A percentile compares a stretch with the other conserved stretches of the same genome.
Evolutionary conservation across 805 yeast genomes (phyloP).

Genomic region (Starmerella apicola): DNA sequence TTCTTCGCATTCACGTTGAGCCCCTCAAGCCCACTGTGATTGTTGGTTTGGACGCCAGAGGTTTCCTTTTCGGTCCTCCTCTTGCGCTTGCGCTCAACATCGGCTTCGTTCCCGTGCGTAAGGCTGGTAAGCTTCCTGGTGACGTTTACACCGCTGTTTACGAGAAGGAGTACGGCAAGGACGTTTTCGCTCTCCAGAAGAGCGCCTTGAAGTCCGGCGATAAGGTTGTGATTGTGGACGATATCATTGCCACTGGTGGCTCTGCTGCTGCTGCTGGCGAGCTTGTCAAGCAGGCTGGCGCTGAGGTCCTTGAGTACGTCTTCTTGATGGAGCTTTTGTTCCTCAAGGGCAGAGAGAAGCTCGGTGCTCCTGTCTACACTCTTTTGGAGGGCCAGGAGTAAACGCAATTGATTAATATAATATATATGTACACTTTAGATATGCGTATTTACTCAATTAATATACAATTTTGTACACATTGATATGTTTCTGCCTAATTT

Average conservation of each 20-base stretch:
- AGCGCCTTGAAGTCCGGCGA: constrained; percentile 71
- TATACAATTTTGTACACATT: no score
- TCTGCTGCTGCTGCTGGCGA: constrained; percentile 91
- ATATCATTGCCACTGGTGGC: constrained; percentile 96
- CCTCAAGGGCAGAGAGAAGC: constrained; percentile 82
- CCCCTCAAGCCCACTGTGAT: constrained; percentile 63
- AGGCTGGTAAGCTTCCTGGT: constrained; percentile 92
- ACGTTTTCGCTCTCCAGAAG: constrained; percentile 76
- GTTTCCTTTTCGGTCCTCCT: constrained; percentile 92
- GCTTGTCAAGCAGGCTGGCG: constrained; percentile 54
- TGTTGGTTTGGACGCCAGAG: constrained; percentile 93
- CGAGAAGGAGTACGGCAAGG: constrained; percentile 85
- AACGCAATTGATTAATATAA: no score
- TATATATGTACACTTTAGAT: no score
- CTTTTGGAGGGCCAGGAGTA: constrained; percentile 60
- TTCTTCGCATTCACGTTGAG: constrained; percentile 61
- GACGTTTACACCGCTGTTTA: constrained; percentile 57
- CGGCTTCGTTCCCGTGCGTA: constrained; percentile 91
- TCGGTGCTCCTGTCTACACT: constrained; percentile 80
- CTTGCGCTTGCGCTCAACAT: constrained; percentile 79
- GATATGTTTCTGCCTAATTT: no score
- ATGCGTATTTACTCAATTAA: no score
- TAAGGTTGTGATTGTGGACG: constrained; percentile 81
- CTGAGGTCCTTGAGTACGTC: constrained; percentile 62
- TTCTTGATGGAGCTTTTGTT: constrained; percentile 92